Evolutionary conservation across 1,284 basidiomycete species (phyloP).

Genomic region (Meira nashicola): DNA sequence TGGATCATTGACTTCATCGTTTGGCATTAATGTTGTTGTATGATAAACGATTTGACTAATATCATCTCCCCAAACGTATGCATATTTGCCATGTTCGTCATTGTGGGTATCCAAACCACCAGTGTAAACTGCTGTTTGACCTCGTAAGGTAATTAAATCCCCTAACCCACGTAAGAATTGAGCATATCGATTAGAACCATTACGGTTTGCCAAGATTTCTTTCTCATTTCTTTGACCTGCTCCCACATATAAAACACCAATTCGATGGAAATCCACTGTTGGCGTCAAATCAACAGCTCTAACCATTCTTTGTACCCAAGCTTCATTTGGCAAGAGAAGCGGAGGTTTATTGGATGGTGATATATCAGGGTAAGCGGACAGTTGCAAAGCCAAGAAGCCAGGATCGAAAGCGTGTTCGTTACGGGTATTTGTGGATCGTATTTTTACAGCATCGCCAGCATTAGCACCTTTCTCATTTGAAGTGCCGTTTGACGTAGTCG

Average conservation of each 20-base stretch:
- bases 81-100: conserved; percentile 63
- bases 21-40: conserved; percentile 95
- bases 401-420: conserved; percentile 64
- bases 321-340: conserved; percentile 57
- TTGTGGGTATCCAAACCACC: conserved; percentile 83
- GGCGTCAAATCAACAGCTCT: conserved; percentile 76
- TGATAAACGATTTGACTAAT: conserved; percentile 93
- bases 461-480: not conserved
- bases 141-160: conserved; percentile 79
- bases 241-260: conserved; percentile 92
- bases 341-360: conserved; percentile 46
- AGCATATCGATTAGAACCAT: conserved; percentile 90
- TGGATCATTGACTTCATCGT: conserved; percentile 29
- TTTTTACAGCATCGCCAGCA: not conserved
- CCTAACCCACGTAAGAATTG: conserved; percentile 87
- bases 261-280: conserved; percentile 95
- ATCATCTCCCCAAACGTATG: conserved; percentile 97
- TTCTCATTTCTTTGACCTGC: conserved; percentile 78
- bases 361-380: conserved; percentile 60
- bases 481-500: not conserved
- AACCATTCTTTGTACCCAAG: conserved; percentile 63
- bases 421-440: not conserved
- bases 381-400: conserved; percentile 77
- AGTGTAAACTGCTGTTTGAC: conserved; percentile 75
- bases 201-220: conserved; percentile 82